phyloP scores from a whole-genome alignment of 768 basidiomycete genomes.

The Calocybe gangraenosa region DNA sequence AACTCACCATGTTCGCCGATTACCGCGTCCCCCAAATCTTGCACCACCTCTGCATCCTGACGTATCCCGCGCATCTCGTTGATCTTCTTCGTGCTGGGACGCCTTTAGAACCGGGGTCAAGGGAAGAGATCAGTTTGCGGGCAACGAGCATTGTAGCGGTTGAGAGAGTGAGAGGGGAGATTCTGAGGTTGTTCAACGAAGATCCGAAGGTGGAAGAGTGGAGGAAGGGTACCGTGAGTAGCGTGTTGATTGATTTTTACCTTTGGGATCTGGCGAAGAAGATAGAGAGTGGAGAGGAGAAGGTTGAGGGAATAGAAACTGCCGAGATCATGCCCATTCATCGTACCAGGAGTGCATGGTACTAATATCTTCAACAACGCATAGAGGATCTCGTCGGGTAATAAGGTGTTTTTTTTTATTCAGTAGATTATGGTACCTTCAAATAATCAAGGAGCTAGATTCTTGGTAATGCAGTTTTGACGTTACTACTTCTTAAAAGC shows the following conservation, averaged over 20 bases:
- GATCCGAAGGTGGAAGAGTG: conserved; percentile 21
- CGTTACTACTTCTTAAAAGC: too few relatives aligned
- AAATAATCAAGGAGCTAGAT: too few relatives aligned
- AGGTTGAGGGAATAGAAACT: conserved; percentile 54
- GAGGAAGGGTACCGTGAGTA: conserved; percentile 43
- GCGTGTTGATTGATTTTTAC: conserved; percentile 88
- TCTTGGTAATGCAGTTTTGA: too few relatives aligned
- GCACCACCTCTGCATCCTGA: conserved; percentile 74
- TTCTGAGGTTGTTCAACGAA: conserved; percentile 33
- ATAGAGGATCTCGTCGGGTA: too few relatives aligned
- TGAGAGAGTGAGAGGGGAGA: conserved; percentile 64
- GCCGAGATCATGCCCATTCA: conserved; percentile 64
- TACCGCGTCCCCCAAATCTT: conserved; percentile 90
- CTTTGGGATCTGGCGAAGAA: conserved; percentile 85
- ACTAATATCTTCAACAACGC: conserved; percentile 49
- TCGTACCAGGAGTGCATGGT: conserved; percentile 83
- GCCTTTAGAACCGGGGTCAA: conserved; percentile 49
- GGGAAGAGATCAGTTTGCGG: conserved; percentile 76
- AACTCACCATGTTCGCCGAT: conserved; percentile 92
- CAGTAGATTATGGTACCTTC: conserved; percentile 4
- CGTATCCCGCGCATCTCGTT: conserved; percentile 64
- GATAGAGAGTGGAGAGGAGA: conserved; percentile 59
- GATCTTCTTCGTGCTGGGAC: conserved; percentile 40
- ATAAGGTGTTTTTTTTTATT: neutral
- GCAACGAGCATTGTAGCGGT: conserved; percentile 78